Base-by-base conservation (phyloP, 1,284 basidiomycete genomes). In the Takashimella koratensis region DNA sequence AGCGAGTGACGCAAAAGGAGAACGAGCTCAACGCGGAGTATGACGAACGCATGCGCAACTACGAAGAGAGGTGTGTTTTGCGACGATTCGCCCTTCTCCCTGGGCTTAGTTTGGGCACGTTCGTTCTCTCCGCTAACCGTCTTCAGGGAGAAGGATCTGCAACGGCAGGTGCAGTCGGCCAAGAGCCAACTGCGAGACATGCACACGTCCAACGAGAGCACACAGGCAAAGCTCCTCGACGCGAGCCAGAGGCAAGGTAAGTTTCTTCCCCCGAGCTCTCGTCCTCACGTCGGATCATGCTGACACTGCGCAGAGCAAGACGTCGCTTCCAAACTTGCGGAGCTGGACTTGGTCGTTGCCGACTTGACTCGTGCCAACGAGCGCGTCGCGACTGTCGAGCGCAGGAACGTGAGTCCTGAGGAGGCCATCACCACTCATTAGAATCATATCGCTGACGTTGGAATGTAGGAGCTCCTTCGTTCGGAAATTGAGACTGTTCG, bases 11-110 rank as follows among this genome's bases (percentile, higher is more conserved):
- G 0, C 88, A 90, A 72, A 94, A 96, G 75, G 91, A 96, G 79
- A 92, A 90, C 54, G 94, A 97, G 76, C 79, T 97, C 11, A 90
- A 94, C 61, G 95, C 95, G 19, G 92, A 90, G 5, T 97, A 96
- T 65, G 94, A 98, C 65, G 95, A 98, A 78, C 86, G 87, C 64
- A 82, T 98, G 71, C 82, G 88, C 53, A 98, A 98, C 73, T 95
- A 95, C 63, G 90, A 94, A 72, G 92, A 96, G 68, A 82, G 92
- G 90, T 91, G 59, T 43, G 74, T 64, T n/a, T 19, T 79, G 21
- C 23, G 19, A 19, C 8, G 12, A n/a, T n/a, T n/a, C n/a, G n/a
- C n/a, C n/a, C n/a, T n/a, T n/a, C n/a, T n/a, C n/a, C n/a, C n/a
- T n/a, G n/a, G n/a, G n/a, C n/a, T n/a, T n/a, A n/a, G n/a, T n/a